These are phyloP conservation scores for Lecanosticta acicola DNA, from an alignment of 2,329 filamentous ascomycete genomes.

Conservation along the genomic window DNA sequence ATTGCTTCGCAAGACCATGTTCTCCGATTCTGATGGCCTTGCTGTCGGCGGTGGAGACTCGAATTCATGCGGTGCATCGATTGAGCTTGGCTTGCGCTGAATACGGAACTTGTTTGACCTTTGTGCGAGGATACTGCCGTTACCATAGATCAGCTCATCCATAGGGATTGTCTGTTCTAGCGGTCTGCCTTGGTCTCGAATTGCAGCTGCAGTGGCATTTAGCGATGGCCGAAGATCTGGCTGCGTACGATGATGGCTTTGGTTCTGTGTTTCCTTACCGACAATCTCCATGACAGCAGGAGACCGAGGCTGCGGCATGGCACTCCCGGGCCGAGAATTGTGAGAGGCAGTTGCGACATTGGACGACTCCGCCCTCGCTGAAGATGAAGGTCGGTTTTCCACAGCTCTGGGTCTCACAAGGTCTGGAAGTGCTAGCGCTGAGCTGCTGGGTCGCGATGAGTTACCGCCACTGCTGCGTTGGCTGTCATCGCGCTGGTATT, in stretches of 20 bases:
- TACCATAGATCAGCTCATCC: constrained; percentile 14
- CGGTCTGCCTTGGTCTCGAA: too few relatives aligned
- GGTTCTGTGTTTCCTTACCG: too few relatives aligned
- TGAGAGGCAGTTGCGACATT: neutral
- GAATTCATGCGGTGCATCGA: constrained; percentile 26
- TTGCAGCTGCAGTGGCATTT: too few relatives aligned
- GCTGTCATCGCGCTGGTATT: neutral
- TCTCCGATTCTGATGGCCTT: too few relatives aligned
- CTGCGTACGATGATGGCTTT: too few relatives aligned
- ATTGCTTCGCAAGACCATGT: too few relatives aligned
- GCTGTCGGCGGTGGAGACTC: constrained; percentile 15
- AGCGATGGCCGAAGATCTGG: too few relatives aligned
- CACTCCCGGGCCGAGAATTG: neutral
- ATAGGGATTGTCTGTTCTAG: constrained; percentile 6
- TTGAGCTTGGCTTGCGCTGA: constrained; percentile 20
- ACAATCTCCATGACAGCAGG: too few relatives aligned
- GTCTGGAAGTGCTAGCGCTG: constrained; percentile 29
- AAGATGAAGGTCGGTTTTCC: neutral
- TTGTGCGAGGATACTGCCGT: constrained; percentile 5
- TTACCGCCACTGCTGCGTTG: neutral
- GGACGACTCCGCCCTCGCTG: constrained; percentile 3
- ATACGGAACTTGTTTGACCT: constrained; percentile 12
- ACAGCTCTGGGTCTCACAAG: constrained; percentile 17
- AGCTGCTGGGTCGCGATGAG: constrained; percentile 7
- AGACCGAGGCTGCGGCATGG: neutral